Evolutionary conservation across 306 rosid genomes (phyloP), one percentile per base, ranked within the genome.

Genomic region (Dryas drummondii): DNA sequence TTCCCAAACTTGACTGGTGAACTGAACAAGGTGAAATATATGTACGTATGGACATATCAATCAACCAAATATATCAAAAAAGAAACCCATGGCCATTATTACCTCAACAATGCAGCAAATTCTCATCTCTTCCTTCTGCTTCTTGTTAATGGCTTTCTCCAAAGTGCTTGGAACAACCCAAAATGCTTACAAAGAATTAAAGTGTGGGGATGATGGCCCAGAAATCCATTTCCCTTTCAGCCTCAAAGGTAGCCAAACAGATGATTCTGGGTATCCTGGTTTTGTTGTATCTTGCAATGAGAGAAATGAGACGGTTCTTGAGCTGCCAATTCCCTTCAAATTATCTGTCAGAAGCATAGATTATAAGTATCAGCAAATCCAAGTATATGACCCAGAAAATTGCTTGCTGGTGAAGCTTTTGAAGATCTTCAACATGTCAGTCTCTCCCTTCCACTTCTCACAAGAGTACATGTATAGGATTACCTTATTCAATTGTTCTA

Each of bases 271-370:
- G 22, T 75, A 22, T 54, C 82, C 77, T 1, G 87, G 80, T 1
- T 87, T 84, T 77, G 83, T 67, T 10, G 8, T 84, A 14, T 51
- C 74, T 9, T 87, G 91, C 55, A 62, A 79, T 8, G 8, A 62
- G 3, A 26, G 4, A 13, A 62, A 79, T 13, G 15, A 76, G 4
- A 16, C 81, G 0, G 26, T 82, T 56, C 76, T 80, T 27, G 67
- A 80, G 65, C 83, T 84, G 22, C 80, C 84, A 14, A 4, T 19
- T 9, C 67, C 80, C 9, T 42, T 79, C 7, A 84, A 71, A 27
- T 66, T 79, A 41, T 32, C 2, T 14, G 76, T 81, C 40, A 66
- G 37, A 7, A 3, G 2, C 2, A 86, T 86, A 61, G 61, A 81
- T 51, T 86, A 86, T 73, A 70, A 1, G 26, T 8, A 19, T 54